Evolutionary conservation across 176 grass and related monocot species (phyloP).

Genomic region (maize (Zea mays)): DNA sequence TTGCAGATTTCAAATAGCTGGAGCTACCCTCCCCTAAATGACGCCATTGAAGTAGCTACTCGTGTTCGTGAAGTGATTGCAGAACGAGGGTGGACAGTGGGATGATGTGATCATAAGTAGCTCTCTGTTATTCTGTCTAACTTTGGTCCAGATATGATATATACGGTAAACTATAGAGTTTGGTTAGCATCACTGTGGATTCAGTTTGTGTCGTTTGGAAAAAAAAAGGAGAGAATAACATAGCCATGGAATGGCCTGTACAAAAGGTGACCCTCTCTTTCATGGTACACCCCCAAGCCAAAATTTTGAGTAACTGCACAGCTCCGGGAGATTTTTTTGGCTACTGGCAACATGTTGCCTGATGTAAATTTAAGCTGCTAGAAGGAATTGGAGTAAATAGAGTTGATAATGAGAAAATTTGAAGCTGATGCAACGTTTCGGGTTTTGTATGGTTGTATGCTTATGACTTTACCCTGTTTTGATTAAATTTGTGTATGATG

Average conservation of each 20-base stretch:
- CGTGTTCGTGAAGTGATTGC: conserved; percentile 75
- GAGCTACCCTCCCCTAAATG: conserved; percentile 88
- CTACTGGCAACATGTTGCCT: not conserved
- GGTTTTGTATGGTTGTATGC: not conserved
- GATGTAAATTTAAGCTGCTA: conserved; percentile 31
- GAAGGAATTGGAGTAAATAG: not conserved
- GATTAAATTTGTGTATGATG: not conserved
- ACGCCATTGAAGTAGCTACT: conserved; percentile 66
- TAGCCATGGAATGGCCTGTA: conserved; percentile 49
- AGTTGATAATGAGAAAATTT: conserved; percentile 19
- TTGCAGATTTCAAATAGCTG: conserved; percentile 82
- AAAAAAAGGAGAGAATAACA: conserved; percentile 46
- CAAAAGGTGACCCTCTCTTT: conserved; percentile 32
- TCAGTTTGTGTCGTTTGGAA: not conserved
- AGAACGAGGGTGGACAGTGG: conserved; percentile 69
- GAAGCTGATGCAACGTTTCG: not conserved
- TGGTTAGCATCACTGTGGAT: conserved; percentile 32
- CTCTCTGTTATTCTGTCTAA: conserved; percentile 32
- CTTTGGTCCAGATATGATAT: not conserved
- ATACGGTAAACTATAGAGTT: conserved; percentile 37
- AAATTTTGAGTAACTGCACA: conserved; percentile 42
- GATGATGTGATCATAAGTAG: conserved; percentile 37
- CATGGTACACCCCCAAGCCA: conserved; percentile 25
- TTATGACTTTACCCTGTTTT: not conserved
- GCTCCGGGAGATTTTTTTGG: conserved; percentile 31